These are phyloP conservation scores for Fusarium ambrosium DNA, from an alignment of 2,329 filamentous ascomycete genomes.

Conservation along the genomic window DNA sequence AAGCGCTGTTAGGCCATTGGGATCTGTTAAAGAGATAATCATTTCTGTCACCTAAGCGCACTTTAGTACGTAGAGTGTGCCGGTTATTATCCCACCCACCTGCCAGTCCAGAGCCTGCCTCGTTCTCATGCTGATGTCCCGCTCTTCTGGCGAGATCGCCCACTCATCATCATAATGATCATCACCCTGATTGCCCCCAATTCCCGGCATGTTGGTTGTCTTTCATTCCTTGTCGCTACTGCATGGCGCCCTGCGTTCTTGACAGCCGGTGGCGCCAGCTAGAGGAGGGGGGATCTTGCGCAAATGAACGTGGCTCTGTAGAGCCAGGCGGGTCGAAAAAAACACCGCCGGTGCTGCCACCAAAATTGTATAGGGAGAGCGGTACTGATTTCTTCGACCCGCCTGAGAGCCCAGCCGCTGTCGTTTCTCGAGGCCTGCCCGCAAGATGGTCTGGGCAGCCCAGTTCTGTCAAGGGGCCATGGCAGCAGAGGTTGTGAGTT, in stretches of 20 bases:
- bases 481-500: not conserved
- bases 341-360: too few species aligned
- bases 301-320: not conserved
- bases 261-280: constrained; percentile 4
- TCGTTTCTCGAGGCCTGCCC: not conserved
- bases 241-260: constrained; percentile 2
- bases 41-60: too few species aligned
- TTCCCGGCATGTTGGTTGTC: not conserved
- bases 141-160: not conserved
- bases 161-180: not conserved
- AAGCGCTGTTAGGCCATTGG: too few species aligned
- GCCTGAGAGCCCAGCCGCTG: not conserved
- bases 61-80: too few species aligned
- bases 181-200: not conserved
- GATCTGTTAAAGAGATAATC: too few species aligned
- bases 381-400: too few species aligned
- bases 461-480: not conserved
- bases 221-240: not conserved
- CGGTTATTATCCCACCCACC: too few species aligned
- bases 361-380: too few species aligned
- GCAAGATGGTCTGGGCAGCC: not conserved
- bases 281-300: not conserved
- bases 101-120: not conserved
- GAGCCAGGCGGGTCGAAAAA: not conserved
- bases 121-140: not conserved